phyloP scores from a whole-genome alignment of 441 rosid species.

The Mallotus japonicus region DNA sequence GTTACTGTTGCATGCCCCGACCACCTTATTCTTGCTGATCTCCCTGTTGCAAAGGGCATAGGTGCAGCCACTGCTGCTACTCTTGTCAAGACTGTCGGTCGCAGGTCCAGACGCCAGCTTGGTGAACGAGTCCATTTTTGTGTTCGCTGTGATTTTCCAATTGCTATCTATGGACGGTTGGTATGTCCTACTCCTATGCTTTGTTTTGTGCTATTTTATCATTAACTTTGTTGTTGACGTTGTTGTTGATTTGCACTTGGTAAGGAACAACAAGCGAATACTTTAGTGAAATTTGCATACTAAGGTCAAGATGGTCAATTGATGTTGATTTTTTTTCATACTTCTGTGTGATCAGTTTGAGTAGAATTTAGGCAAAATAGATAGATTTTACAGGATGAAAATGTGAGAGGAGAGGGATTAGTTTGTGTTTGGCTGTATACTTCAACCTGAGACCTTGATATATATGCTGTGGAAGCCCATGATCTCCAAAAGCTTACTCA shows the following conservation, averaged over 20 bases:
- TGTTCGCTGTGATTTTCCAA: slow-evolving; percentile 92
- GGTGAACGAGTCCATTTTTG: slow-evolving; percentile 98
- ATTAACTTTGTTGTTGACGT: not conserved
- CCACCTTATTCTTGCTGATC: slow-evolving; percentile 94
- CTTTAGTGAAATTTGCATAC: not conserved
- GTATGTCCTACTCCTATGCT: slow-evolving; percentile 30
- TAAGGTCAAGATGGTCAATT: not conserved
- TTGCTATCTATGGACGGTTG: slow-evolving; percentile 94
- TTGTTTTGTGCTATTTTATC: not conserved
- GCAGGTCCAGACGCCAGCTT: slow-evolving; percentile 86
- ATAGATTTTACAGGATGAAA: not conserved
- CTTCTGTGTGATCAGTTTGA: not conserved
- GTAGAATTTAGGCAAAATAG: not conserved
- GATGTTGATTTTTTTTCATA: not conserved
- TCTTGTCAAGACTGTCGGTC: slow-evolving; percentile 63
- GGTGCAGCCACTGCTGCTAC: slow-evolving; percentile 71
- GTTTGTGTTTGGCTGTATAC: not conserved
- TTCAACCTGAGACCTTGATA: not conserved
- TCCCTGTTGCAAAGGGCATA: slow-evolving; percentile 92
- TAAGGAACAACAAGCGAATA: not conserved
- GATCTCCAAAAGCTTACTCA: not conserved
- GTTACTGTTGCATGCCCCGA: slow-evolving; percentile 96
- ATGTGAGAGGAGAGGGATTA: not conserved
- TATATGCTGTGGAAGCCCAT: not conserved
- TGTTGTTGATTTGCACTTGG: not conserved